Evolutionary conservation across 768 basidiomycete genomes (phyloP), one percentile per base, ranked within the genome.

Genomic region (Podaxis pistillaris): DNA sequence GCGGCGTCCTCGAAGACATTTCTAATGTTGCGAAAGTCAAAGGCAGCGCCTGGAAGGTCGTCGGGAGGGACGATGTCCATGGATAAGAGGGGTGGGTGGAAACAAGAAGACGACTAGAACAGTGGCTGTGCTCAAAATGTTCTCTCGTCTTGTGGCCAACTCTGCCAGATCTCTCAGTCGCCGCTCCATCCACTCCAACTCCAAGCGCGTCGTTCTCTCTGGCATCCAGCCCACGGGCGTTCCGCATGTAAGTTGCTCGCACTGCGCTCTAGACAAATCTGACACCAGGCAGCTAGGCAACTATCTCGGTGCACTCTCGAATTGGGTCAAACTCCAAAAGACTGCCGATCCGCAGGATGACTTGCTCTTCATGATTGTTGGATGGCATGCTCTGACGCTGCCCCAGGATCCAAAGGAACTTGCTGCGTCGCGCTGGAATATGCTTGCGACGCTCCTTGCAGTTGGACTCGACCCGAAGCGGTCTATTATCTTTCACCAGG

Each of bases 181-280:
- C 15, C 53, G 52, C 41, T 59, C 56, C 9, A 15, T 63, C 46
- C 62, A 33, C 33, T 33, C 33, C 33, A 33, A 52, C 51, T 52
- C 30, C 56, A 51, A 60, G 49, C 78, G 84, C 13, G 79, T 87
- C 53, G 78, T 96, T 40, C 90, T 98, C 72, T 94, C 92, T 12
- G 96, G 94, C 3, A 96, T 98, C 33, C 96, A 96, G 70, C 96
- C 96, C 0, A 96, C 96, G 1, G 93, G 94, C 0, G 85, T 90
- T 2, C 92, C 93, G 52, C 94, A 96, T 76, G 94, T 95, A 73
- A 67, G 84, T 71, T 33, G 8, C 8, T 9, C 9, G 33, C 2
- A 24, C 19, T 28, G 46, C 49, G 8, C 15, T 47, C 37, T 19
- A 40, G 9, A 54, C 36, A 62, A 55, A 37, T 56, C 50, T 65